Evolutionary conservation across 768 basidiomycete species (phyloP).

Genomic region (Cytidiella melzeri): DNA sequence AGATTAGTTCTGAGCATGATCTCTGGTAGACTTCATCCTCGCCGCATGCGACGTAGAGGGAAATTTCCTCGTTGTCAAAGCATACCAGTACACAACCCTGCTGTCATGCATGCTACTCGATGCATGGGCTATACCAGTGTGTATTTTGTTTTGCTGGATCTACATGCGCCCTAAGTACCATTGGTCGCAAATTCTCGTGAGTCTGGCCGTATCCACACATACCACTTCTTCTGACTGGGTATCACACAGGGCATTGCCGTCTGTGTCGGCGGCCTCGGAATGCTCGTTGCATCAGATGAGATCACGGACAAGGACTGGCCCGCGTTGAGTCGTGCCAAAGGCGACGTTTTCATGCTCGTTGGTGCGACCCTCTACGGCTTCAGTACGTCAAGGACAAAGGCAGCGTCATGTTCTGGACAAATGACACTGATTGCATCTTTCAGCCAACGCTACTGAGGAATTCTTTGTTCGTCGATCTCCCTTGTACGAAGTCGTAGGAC

Average conservation of each 20-base stretch:
- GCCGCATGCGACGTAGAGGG: constrained; percentile 83
- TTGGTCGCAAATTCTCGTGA: constrained; percentile 75
- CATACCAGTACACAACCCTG: constrained; percentile 81
- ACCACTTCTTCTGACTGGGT: no score
- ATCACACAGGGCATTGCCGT: constrained; percentile 56
- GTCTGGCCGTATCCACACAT: constrained; percentile 21
- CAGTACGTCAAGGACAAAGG: constrained; percentile 46
- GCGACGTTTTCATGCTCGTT: constrained; percentile 82
- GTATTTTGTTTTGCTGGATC: constrained; percentile 76
- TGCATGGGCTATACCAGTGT: constrained; percentile 88
- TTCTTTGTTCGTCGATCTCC: constrained; percentile 77
- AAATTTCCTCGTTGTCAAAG: constrained; percentile 82
- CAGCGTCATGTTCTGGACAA: neutral
- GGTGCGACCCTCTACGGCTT: constrained; percentile 85
- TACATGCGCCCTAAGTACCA: constrained; percentile 78
- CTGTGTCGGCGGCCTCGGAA: constrained; percentile 67
- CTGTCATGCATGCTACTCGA: constrained; percentile 91
- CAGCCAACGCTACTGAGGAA: constrained; percentile 86
- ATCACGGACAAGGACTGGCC: constrained; percentile 72
- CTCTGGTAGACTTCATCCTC: constrained; percentile 58
- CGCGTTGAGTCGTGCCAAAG: constrained; percentile 61
- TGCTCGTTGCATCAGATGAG: constrained; percentile 76
- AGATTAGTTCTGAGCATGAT: neutral
- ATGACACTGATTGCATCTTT: neutral
- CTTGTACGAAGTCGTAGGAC: constrained; percentile 83